Base-by-base conservation (phyloP, 805 yeast species). In the Hemisphaericaspora nanyangensis region DNA sequence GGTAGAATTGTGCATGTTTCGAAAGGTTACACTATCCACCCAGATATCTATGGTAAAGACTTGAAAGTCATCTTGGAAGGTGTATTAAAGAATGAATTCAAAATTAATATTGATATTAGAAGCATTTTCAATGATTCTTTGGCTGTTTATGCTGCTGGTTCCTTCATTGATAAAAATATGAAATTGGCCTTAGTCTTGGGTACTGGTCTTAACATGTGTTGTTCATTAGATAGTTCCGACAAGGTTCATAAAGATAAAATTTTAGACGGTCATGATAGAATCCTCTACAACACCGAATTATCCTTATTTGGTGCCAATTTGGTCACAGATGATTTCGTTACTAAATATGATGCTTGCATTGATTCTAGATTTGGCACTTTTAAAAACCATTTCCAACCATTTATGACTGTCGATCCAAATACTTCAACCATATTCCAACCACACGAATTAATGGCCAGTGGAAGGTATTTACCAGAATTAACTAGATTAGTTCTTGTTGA, bases 131-230 rank as follows among this genome's bases (percentile, higher is more conserved):
- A 82, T 54, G 89, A 79, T 51, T 75, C 85, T 1, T 69, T 79
- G n/a, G 81, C 85, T 0, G 85, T 80, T 0, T 76, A 70, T 51
- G 60, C 81, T 8, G 72, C 85, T 0, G 81, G 80, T 7, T 43
- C 61, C 2, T 68, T 71, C 38, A 43, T 62, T 40, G 67, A 64
- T 41, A 47, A 54, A 15, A 46, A 50, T 43, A 59, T 65, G 48
- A 51, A 60, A 40, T 48, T 81, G 32, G 83, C 85, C 0, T 47
- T 82, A 47, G 84, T 82, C 3, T 56, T 82, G 36, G 89, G 90
- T 1, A 82, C 90, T 3, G 90, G 90, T 1, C 56, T 77, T 38
- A 82, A 82, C 48, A 55, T 77, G 26, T 77, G 79, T 58, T 63
- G 77, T 60, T 49, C 63, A 19, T 55, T 61, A 24, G 48, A 47